These are phyloP conservation scores for Blakeslea trispora DNA, from an alignment of 371 early-diverging fungal genomes.

Conservation along the genomic window DNA sequence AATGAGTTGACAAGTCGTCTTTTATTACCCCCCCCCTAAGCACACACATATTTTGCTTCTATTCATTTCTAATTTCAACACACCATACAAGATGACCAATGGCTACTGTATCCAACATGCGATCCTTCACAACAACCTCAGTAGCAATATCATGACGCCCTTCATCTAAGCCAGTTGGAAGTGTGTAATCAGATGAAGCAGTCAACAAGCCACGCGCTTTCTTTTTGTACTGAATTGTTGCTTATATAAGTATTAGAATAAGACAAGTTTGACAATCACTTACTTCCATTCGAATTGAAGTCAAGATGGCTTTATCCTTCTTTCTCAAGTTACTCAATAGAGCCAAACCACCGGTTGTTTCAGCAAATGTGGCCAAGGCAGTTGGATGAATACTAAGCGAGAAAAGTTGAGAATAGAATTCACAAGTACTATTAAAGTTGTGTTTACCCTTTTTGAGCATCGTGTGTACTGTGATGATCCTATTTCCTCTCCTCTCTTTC, in stretches of 20 bases:
- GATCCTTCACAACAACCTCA: constrained; percentile 49
- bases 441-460: constrained; percentile 30
- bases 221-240: constrained; percentile 54
- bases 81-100: constrained; percentile 42
- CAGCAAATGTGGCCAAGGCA: constrained; percentile 63
- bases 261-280: constrained; percentile 4
- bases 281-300: constrained; percentile 53
- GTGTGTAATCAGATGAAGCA: constrained; percentile 45
- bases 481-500: too few relatives aligned
- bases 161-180: constrained; percentile 16
- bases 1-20: too few relatives aligned
- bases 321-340: constrained; percentile 36
- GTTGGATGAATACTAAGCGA: constrained; percentile 58
- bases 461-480: constrained; percentile 34
- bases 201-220: constrained; percentile 50
- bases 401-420: too few relatives aligned
- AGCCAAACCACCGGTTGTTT: constrained; percentile 58
- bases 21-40: too few relatives aligned
- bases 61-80: constrained; percentile 28
- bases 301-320: constrained; percentile 49
- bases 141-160: constrained; percentile 26
- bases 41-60: too few relatives aligned
- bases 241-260: too few relatives aligned
- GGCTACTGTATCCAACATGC: constrained; percentile 48
- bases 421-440: neutral